Percentiles rank a stretch among this genome's conserved stretches.
These are phyloP conservation scores for Colletotrichum chrysophilum DNA, from an alignment of 2,329 filamentous ascomycete genomes.

Conservation along the genomic window DNA sequence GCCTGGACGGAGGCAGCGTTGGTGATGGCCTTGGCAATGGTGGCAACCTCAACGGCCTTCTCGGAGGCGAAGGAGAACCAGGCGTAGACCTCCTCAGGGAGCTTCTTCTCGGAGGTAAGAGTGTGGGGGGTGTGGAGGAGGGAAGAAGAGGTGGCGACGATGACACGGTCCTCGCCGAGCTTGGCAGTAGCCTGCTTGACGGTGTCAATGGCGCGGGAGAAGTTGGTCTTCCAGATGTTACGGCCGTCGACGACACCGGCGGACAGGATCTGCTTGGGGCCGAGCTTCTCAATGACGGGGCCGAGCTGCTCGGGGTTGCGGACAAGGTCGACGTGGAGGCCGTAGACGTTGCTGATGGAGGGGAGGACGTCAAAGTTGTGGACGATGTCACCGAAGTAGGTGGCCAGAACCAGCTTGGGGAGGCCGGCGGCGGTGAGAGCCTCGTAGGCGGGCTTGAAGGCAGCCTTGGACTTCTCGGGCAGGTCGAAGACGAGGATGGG, in stretches of 20 bases:
- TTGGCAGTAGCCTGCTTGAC: slow-evolving; percentile 91
- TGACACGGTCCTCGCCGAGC: slow-evolving; percentile 96
- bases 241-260: slow-evolving; percentile 97
- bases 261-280: slow-evolving; percentile 88
- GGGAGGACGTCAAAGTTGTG: slow-evolving; percentile 95
- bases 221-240: slow-evolving; percentile 99
- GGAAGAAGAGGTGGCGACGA: slow-evolving; percentile 95
- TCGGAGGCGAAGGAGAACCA: slow-evolving; percentile 99
- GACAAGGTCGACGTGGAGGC: slow-evolving; percentile 93
- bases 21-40: slow-evolving; percentile 96
- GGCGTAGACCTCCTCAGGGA: slow-evolving; percentile 69
- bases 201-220: slow-evolving; percentile 90
- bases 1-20: slow-evolving; percentile 86
- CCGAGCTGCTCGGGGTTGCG: slow-evolving; percentile 98
- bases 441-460: slow-evolving; percentile 98
- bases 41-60: slow-evolving; percentile 88
- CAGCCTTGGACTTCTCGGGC: slow-evolving; percentile 86
- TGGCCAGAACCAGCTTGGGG: slow-evolving; percentile 88
- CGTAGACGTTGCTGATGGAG: slow-evolving; percentile 66
- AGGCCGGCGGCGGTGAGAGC: slow-evolving; percentile 81
- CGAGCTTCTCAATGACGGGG: slow-evolving; percentile 80
- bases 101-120: slow-evolving; percentile 97
- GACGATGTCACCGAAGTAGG: slow-evolving; percentile 99
- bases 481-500: slow-evolving; percentile 96
- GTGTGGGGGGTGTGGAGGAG: slow-evolving; percentile 99